Conservation (phyloP, 1,139 yeast species). For the Nadsonia commutata region DNA sequence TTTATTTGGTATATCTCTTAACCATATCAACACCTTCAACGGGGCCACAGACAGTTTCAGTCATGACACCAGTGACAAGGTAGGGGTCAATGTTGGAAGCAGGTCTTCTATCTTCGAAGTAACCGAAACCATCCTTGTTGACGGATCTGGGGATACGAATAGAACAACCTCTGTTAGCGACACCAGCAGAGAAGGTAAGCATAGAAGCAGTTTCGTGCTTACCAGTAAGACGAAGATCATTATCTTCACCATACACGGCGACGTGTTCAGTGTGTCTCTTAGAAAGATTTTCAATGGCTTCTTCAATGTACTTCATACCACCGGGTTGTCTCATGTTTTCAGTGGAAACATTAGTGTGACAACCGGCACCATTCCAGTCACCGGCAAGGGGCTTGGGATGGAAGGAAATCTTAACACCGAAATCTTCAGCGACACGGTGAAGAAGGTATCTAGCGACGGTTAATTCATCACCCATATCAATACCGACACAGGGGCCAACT, state of each 20-base stretch:
- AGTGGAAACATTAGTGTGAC: constrained; percentile 97
- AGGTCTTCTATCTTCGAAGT: constrained; percentile 99
- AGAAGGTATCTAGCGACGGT: constrained; percentile 92
- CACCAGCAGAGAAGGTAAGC: constrained; percentile 86
- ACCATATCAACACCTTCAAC: constrained; percentile 94
- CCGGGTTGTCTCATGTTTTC: constrained; percentile 83
- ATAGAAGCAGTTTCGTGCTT: constrained; percentile 96
- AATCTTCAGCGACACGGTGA: constrained; percentile 94
- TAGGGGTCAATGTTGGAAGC: constrained; percentile 99
- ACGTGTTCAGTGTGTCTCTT: constrained; percentile 96
- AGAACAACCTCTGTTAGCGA: constrained; percentile 99
- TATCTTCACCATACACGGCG: constrained; percentile 88
- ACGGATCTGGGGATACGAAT: constrained; percentile 97
- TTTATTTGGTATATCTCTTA: constrained; percentile 14
- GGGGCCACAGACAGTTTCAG: constrained; percentile 91
- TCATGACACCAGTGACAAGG: constrained; percentile 95
- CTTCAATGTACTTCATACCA: constrained; percentile 89
- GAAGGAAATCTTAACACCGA: constrained; percentile 95
- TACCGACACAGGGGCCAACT: constrained; percentile 96
- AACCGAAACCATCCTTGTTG: constrained; percentile 94
- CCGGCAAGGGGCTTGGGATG: constrained; percentile 99
- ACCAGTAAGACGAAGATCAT: constrained; percentile 90
- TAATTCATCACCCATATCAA: constrained; percentile 91
- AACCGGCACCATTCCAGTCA: constrained; percentile 99
- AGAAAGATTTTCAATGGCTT: constrained; percentile 83